A percentile compares a stretch with the other conserved stretches of the same genome.
phyloP scores from a whole-genome alignment of 805 yeast genomes.

The Metschnikowia orientalis region DNA sequence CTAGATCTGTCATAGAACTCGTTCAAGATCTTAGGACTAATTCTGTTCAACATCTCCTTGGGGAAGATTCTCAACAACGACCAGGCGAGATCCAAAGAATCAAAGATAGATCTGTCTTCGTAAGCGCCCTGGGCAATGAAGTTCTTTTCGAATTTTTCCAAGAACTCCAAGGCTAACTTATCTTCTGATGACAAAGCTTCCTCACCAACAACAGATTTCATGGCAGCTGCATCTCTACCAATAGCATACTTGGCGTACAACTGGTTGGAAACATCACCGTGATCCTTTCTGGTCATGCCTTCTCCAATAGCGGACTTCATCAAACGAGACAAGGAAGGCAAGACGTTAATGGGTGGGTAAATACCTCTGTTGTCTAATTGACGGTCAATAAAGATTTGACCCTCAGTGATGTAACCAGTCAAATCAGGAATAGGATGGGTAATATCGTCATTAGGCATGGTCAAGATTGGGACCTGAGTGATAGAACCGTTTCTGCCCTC shows the following conservation, averaged over 20 bases:
- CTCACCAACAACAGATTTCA: conserved; percentile 99
- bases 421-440: conserved; percentile 99
- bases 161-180: conserved; percentile 92
- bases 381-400: conserved; percentile 96
- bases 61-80: conserved; percentile 96
- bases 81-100: conserved; percentile 98
- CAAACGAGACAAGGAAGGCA: conserved; percentile 95
- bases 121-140: conserved; percentile 96
- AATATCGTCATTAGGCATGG: conserved; percentile 99
- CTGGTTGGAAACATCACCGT: conserved; percentile 98
- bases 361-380: conserved; percentile 94
- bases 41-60: conserved; percentile 96
- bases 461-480: conserved; percentile 96
- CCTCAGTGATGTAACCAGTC: conserved; percentile 99
- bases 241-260: conserved; percentile 98
- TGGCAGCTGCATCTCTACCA: conserved; percentile 99
- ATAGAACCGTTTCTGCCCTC: conserved; percentile 99
- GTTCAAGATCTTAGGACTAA: conserved; percentile 91
- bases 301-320: conserved; percentile 99
- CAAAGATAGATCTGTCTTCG: conserved; percentile 91
- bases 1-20: conserved; percentile 93
- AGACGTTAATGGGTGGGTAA: conserved; percentile 97
- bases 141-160: conserved; percentile 95
- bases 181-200: conserved; percentile 98
- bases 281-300: conserved; percentile 99